Conservation (phyloP, 2,329 filamentous ascomycete species). For the Proliferodiscus dingleyae region DNA sequence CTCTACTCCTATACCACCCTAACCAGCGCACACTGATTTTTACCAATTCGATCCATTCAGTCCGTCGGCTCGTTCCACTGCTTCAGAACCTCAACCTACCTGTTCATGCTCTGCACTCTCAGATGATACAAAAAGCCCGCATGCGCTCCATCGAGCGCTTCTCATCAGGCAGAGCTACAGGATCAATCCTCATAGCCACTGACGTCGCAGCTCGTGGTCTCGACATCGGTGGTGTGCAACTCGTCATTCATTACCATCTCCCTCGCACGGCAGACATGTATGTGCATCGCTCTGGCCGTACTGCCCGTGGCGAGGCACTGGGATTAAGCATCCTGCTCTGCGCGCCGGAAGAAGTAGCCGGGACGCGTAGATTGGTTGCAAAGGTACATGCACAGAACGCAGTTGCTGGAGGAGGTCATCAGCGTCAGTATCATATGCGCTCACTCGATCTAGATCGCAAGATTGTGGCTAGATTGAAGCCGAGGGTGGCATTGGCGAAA, state of each 20-base stretch:
- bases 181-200: constrained; percentile 78
- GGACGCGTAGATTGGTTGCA: constrained; percentile 75
- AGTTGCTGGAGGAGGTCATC: constrained; percentile 35
- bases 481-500: constrained; percentile 76
- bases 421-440: constrained; percentile 64
- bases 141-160: constrained; percentile 91
- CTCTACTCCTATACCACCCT: constrained; percentile 76
- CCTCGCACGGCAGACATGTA: constrained; percentile 89
- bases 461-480: constrained; percentile 69
- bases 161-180: constrained; percentile 52
- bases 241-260: constrained; percentile 93
- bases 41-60: constrained; percentile 91
- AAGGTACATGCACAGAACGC: constrained; percentile 72
- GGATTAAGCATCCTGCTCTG: constrained; percentile 87
- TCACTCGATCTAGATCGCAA: constrained; percentile 80
- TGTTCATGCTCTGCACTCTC: constrained; percentile 77
- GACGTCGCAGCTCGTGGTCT: constrained; percentile 91
- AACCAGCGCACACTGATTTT: constrained; percentile 82
- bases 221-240: constrained; percentile 84
- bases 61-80: constrained; percentile 78
- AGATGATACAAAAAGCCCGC: constrained; percentile 94
- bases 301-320: constrained; percentile 72
- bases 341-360: constrained; percentile 82
- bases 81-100: constrained; percentile 77
- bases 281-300: constrained; percentile 91